Evolutionary conservation across 2,329 filamentous ascomycete species (phyloP).

Genomic region (Alternaria triticina): DNA sequence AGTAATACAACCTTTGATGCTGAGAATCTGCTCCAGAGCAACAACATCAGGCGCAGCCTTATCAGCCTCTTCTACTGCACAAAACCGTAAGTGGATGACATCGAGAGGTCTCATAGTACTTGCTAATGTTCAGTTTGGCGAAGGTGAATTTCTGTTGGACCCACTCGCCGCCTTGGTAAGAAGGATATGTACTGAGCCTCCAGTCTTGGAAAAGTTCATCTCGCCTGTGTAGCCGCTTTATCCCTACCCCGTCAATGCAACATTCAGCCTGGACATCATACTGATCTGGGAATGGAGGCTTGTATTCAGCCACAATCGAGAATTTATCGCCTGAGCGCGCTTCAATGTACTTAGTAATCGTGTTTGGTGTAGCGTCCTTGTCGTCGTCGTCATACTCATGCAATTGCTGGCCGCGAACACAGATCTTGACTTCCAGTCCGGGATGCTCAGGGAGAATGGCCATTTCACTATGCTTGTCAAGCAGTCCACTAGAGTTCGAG

Average conservation of each 20-base stretch:
- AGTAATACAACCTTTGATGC: not conserved
- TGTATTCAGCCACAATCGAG: not conserved
- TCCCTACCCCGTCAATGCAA: not conserved
- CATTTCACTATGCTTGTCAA: conserved; percentile 5
- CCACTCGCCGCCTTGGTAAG: not conserved
- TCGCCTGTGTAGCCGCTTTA: not conserved
- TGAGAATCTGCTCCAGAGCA: not conserved
- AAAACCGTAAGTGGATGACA: not conserved
- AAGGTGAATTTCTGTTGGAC: conserved; percentile 9
- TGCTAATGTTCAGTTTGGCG: conserved; percentile 12
- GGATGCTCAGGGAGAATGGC: conserved; percentile 3
- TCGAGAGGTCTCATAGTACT: not conserved
- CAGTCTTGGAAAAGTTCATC: not conserved
- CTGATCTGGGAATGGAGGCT: not conserved
- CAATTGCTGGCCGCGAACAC: conserved; percentile 6
- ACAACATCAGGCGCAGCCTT: not conserved
- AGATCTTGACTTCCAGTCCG: conserved; percentile 10
- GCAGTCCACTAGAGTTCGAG: too few relatives aligned
- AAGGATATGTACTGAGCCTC: not conserved
- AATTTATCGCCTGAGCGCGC: conserved; percentile 6
- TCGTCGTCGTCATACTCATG: conserved; percentile 17
- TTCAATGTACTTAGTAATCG: conserved; percentile 14
- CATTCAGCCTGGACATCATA: not conserved
- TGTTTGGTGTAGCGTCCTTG: not conserved
- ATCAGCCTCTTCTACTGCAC: not conserved